These are phyloP conservation scores for Fusarium nematophilum DNA, from an alignment of 2,329 filamentous ascomycete genomes.

Conservation along the genomic window DNA sequence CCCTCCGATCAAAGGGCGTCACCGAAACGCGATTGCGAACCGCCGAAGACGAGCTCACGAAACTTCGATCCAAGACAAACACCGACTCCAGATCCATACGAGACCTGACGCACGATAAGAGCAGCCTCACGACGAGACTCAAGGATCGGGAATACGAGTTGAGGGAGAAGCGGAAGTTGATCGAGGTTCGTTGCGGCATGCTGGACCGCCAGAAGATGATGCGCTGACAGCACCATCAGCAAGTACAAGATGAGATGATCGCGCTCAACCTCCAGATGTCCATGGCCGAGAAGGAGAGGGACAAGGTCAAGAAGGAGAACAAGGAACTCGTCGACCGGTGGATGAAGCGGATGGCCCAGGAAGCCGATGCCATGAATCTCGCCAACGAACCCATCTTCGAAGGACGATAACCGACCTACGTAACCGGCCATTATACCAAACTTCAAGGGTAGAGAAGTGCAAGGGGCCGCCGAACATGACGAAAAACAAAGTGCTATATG, in stretches of 20 bases:
- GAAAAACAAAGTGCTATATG: constrained; percentile 45
- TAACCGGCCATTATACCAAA: constrained; percentile 1
- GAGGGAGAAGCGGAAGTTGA: constrained; percentile 82
- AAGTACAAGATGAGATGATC: constrained; percentile 93
- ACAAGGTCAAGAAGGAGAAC: constrained; percentile 83
- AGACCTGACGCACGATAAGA: constrained; percentile 71
- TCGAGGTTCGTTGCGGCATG: constrained; percentile 67
- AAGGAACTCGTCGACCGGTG: constrained; percentile 89
- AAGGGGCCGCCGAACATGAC: constrained; percentile 16
- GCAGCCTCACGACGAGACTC: constrained; percentile 71
- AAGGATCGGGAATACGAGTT: constrained; percentile 89
- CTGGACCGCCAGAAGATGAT: not conserved
- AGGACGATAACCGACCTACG: constrained; percentile 35
- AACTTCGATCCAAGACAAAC: constrained; percentile 68
- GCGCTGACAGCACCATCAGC: constrained; percentile 53
- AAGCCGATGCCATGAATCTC: constrained; percentile 88
- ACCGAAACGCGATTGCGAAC: constrained; percentile 72
- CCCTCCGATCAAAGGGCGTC: constrained; percentile 78
- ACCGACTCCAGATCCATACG: constrained; percentile 71
- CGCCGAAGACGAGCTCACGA: constrained; percentile 72
- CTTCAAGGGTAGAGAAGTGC: constrained; percentile 4
- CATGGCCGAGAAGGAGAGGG: constrained; percentile 80
- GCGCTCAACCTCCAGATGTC: constrained; percentile 89
- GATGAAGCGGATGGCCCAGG: constrained; percentile 88
- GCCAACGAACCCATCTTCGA: constrained; percentile 63